Base-by-base conservation (phyloP, 768 basidiomycete species). In the Boletus huronensis region DNA sequence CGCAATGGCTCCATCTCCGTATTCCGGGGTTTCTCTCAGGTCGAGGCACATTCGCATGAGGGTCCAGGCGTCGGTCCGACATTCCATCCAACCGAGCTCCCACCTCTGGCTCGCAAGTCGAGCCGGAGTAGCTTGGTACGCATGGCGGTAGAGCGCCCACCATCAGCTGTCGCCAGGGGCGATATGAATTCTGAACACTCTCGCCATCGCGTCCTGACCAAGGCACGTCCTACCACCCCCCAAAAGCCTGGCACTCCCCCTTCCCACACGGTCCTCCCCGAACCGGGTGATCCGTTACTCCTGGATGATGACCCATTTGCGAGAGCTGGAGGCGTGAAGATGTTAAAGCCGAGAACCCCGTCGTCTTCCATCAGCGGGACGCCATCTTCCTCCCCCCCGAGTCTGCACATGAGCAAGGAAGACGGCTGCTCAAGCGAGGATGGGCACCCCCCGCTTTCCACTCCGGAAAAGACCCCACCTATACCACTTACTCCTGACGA, bases 241-340 rank as follows among this genome's bases (percentile, higher is more conserved):
- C 64, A 65, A 40, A 62, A 63, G 28, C 65, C 58, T 46, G 54
- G 10, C 29, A 36, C 63, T 1, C 43, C 58, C 3, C 38, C 55
- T 34, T 29, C 36, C 2, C 48, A 62, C 17, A 65, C 55, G n/a
- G 41, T 49, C 17, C 31, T 55, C 14, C 44, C 55, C 1, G 35
- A 41, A 8, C 57, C 47, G 51, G 65, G 60, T 49, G 58, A 64
- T 38, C 57, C 66, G 17, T 52, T 71, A 3, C 55, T 70, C 48
- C 57, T 70, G n/a, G 70, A 71, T 11, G 60, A 62, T 11, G 70
- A 70, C 19, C 70, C 84, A 4, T 85, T 85, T 66, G 83, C 83
- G 10, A 79, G 77, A 61, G 69, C 65, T 0, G 77, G 79, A 38
- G 82, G 80, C 17, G 82, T 85, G 8, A 78, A 64, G 61, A 64